Evolutionary conservation across 2,329 filamentous ascomycete species (phyloP).

Genomic region (Fusarium luffae): DNA sequence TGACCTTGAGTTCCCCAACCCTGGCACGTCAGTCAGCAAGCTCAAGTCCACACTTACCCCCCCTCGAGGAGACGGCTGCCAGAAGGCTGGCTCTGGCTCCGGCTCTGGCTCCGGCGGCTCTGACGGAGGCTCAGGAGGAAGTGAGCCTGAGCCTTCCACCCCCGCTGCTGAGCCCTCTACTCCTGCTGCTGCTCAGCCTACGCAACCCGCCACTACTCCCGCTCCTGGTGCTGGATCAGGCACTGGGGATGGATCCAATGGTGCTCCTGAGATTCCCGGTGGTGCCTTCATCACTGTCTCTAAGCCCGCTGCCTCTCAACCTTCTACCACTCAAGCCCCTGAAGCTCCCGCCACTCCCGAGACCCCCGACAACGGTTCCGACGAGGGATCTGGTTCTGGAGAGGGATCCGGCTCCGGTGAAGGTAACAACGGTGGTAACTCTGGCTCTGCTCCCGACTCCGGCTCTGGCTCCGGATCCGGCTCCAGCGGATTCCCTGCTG

Average conservation of each 20-base stretch:
- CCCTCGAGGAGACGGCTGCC: too few species aligned
- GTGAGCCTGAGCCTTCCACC: not conserved
- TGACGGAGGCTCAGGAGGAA: not conserved
- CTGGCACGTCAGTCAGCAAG: slow-evolving; percentile 66
- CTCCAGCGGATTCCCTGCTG: slow-evolving; percentile 50
- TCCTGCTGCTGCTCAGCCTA: not conserved
- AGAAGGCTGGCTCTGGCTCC: too few species aligned
- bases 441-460: not conserved
- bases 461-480: slow-evolving; percentile 19
- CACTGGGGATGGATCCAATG: not conserved
- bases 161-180: slow-evolving; percentile 47
- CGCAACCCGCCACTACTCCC: slow-evolving; percentile 2
- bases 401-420: not conserved
- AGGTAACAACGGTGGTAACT: not conserved
- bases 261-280: slow-evolving; percentile 41
- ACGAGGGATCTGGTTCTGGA: not conserved
- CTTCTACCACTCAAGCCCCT: slow-evolving; percentile 33
- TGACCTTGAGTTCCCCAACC: slow-evolving; percentile 70
- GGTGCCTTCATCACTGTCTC: slow-evolving; percentile 56
- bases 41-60: slow-evolving; percentile 47
- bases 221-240: not conserved
- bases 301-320: not conserved
- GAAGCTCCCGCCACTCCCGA: not conserved
- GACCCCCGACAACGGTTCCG: not conserved
- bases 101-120: not conserved